Conservation (phyloP, 2,329 filamentous ascomycete species). For the Piedraia hortae region DNA sequence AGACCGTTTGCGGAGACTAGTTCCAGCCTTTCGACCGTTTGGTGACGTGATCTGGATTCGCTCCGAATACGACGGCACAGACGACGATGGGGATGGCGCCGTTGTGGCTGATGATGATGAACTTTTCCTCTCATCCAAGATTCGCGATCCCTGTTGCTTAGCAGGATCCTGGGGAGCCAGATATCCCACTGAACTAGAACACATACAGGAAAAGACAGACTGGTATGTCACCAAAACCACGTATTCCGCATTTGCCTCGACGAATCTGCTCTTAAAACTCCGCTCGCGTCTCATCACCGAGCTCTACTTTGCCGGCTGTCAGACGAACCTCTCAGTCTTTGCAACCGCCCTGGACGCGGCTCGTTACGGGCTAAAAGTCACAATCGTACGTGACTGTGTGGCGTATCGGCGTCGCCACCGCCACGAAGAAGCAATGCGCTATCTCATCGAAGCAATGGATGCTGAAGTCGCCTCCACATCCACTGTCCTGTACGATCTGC, state of each 20-base stretch:
- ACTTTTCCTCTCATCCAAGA: slow-evolving; percentile 17
- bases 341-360: slow-evolving; percentile 80
- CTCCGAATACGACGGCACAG: slow-evolving; percentile 30
- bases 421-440: slow-evolving; percentile 41
- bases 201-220: slow-evolving; percentile 25
- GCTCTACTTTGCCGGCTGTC: slow-evolving; percentile 62
- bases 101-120: slow-evolving; percentile 16
- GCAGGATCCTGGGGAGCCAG: slow-evolving; percentile 20
- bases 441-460: slow-evolving; percentile 47
- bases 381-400: slow-evolving; percentile 65
- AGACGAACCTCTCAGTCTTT: slow-evolving; percentile 70
- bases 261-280: slow-evolving; percentile 44
- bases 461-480: slow-evolving; percentile 34
- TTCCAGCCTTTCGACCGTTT: slow-evolving; percentile 41
- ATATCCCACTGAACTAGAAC: slow-evolving; percentile 22
- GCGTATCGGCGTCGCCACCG: slow-evolving; percentile 45
- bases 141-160: slow-evolving; percentile 16
- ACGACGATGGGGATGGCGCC: slow-evolving; percentile 5
- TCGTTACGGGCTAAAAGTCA: slow-evolving; percentile 64
- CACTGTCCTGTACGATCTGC: slow-evolving; percentile 14
- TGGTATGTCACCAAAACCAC: slow-evolving; percentile 38
- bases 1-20: slow-evolving; percentile 35
- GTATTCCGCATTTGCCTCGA: slow-evolving; percentile 68
- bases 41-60: slow-evolving; percentile 66
- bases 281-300: slow-evolving; percentile 74